Evolutionary conservation across 2,329 filamentous ascomycete species (phyloP), one percentile per base, ranked within the genome.

Genomic region (Pseudogymnoascus sp.): DNA sequence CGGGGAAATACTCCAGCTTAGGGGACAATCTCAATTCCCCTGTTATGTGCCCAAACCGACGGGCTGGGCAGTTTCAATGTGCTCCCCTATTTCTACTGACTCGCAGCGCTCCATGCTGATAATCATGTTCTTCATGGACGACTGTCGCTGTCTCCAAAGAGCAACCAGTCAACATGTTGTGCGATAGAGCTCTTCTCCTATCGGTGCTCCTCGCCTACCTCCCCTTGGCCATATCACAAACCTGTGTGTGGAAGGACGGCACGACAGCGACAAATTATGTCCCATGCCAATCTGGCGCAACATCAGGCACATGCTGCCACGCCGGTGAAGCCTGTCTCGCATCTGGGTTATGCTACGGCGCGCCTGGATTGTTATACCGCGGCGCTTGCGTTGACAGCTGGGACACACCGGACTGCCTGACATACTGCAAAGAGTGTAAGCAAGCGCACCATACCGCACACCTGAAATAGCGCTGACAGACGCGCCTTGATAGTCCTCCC

Each of bases 351-450:
- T 68, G 67, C 31, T 61, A 65, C 10, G 64, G 63, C n/a, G 44
- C 62, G 5, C 65, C 61, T 42, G 67, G 67, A 60, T 66, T 66
- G 35, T 64, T 66, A 50, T 68, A 67, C 29, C 65, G 67, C 37
- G 67, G 67, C 37, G 64, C 64, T 19, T 68, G 64, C 38, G 66
- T 65, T 4, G 67, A 67, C 53, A 62, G 60, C 17, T 68, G 67
- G 67, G 40, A 9, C n/a, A 66, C 66, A 46, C 64, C 66, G 17
- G 64, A 62, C 17, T 68, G 67, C 61, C 66, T 66, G 3, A 46
- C 66, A 46, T 67, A 64, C 42, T 68, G 67, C 33, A 37, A 66
- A 40, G 64, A 61, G 10, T 23, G 21, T 64, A 29, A 62, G n/a
- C 7, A 67, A 60, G 35, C 64, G 62, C 63, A 37, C 17, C 56